These are phyloP conservation scores for Phytophthora aleatoria DNA, from an alignment of 352 stramenopile species.

Conservation along the genomic window DNA sequence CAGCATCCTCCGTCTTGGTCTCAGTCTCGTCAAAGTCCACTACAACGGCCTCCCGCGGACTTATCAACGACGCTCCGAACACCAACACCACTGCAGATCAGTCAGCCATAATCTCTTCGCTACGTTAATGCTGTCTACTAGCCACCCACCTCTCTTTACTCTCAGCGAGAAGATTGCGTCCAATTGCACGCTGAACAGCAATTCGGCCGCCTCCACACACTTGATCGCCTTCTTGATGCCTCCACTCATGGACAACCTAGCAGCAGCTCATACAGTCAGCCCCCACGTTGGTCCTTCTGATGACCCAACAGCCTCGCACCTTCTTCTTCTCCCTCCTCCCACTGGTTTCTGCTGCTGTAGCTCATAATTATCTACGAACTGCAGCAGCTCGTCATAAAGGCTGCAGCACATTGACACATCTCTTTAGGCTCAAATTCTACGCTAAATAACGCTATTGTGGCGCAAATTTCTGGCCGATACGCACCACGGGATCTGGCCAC, in stretches of 20 bases:
- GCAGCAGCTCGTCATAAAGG: conserved; percentile 58
- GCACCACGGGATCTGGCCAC: conserved; percentile 72
- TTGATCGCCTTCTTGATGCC: conserved; percentile 54
- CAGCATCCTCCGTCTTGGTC: not conserved
- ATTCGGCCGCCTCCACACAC: conserved; percentile 44
- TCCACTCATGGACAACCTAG: conserved; percentile 36
- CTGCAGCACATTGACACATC: conserved; percentile 31
- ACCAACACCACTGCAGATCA: conserved; percentile 54
- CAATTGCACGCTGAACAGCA: conserved; percentile 37
- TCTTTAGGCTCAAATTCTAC: not conserved
- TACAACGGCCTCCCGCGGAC: conserved; percentile 55
- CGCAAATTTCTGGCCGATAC: not conserved
- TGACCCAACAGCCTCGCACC: conserved; percentile 1
- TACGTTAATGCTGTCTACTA: not conserved
- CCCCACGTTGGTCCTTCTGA: not conserved
- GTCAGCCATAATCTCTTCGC: conserved; percentile 6
- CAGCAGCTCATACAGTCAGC: conserved; percentile 9
- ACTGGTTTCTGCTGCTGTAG: conserved; percentile 21
- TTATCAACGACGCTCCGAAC: conserved; percentile 60
- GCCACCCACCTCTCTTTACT: conserved; percentile 38
- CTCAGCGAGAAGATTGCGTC: conserved; percentile 39
- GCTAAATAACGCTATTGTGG: not conserved
- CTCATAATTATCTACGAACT: conserved; percentile 30
- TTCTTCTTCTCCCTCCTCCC: conserved; percentile 1
- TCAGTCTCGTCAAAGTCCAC: conserved; percentile 47